Evolutionary conservation across 169 alveolate genomes (phyloP).

Genomic region (Eimeria maxima): DNA sequence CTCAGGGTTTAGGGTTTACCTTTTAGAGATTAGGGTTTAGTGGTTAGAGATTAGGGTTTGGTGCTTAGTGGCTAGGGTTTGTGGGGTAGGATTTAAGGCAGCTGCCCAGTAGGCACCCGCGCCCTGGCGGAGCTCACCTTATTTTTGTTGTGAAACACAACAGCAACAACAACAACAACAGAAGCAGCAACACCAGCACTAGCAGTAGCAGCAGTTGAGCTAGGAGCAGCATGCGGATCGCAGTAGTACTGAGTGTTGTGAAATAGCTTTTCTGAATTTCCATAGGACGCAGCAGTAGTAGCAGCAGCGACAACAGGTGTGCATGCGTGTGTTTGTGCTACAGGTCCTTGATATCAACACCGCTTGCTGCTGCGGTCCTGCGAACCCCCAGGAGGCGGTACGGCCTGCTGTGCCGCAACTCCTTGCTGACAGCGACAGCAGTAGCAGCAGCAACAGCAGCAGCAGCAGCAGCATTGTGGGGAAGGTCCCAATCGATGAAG

Average conservation of each 20-base stretch:
- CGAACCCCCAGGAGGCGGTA: constrained; percentile 56
- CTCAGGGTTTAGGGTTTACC: not conserved
- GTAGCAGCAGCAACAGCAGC: constrained; percentile 21
- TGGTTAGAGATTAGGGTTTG: constrained; percentile 16
- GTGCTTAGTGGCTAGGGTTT: too few species aligned
- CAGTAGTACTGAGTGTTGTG: not conserved
- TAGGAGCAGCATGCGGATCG: not conserved
- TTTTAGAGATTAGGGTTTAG: constrained; percentile 40
- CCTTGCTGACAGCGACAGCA: constrained; percentile 5
- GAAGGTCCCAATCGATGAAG: not conserved
- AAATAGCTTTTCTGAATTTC: too few species aligned
- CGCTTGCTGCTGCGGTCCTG: not conserved
- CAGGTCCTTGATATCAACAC: not conserved
- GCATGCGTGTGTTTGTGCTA: not conserved
- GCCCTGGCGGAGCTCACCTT: too few species aligned
- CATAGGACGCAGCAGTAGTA: too few species aligned
- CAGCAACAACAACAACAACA: not conserved
- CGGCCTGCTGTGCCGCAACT: not conserved
- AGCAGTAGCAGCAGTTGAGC: not conserved
- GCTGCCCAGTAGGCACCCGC: too few species aligned
- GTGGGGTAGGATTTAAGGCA: too few species aligned
- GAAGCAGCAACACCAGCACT: constrained; percentile 4
- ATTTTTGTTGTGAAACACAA: too few species aligned
- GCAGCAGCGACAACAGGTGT: not conserved
- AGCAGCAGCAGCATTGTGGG: not conserved